These are phyloP conservation scores for Psophocarpus tetragonolobus DNA, from an alignment of 306 rosid species.

Conservation along the genomic window DNA sequence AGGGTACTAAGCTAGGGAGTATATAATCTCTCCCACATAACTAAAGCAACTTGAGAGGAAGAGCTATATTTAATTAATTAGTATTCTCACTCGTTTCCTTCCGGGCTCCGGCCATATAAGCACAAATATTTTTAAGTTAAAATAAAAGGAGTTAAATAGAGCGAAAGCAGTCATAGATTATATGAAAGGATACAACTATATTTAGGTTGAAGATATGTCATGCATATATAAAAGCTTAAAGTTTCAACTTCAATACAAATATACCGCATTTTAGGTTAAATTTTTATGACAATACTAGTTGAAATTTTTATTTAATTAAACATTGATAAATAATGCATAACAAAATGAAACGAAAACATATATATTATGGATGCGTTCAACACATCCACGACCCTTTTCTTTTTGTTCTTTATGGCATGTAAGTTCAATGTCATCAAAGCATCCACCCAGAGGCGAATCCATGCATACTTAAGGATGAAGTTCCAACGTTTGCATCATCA, in stretches of 20 bases:
- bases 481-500: constrained; percentile 49
- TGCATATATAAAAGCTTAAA: background rate
- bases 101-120: too few relatives aligned
- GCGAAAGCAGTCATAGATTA: background rate
- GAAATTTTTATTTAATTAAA: constrained; percentile 25
- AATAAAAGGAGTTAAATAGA: too few relatives aligned
- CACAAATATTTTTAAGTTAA: too few relatives aligned
- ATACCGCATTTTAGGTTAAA: constrained; percentile 11
- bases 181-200: background rate
- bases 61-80: too few relatives aligned
- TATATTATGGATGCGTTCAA: background rate
- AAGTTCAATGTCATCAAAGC: constrained; percentile 42
- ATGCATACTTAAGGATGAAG: constrained; percentile 43
- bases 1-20: too few relatives aligned
- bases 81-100: too few relatives aligned
- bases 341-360: background rate
- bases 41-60: too few relatives aligned
- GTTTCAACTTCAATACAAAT: constrained; percentile 15
- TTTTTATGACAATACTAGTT: background rate
- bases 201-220: background rate
- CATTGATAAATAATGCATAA: constrained; percentile 21
- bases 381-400: background rate
- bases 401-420: background rate
- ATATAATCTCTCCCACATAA: too few relatives aligned
- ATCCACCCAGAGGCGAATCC: constrained; percentile 72